phyloP scores from a whole-genome alignment of 805 yeast species.

The Candida ortonii region DNA sequence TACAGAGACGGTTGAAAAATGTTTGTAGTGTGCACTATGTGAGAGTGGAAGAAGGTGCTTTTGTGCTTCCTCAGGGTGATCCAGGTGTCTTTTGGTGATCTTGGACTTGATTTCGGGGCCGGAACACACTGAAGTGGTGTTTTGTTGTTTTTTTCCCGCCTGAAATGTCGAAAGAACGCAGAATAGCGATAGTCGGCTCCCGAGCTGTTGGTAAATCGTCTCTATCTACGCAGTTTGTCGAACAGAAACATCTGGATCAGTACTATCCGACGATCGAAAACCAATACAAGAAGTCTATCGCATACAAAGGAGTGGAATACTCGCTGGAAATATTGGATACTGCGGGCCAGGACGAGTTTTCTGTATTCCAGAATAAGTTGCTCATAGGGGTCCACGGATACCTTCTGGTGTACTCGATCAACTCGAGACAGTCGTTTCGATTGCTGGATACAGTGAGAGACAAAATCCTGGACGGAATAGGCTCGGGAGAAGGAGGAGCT shows the following conservation, averaged over 20 bases:
- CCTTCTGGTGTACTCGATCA: conserved; percentile 76
- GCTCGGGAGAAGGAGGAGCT: conserved; percentile 42
- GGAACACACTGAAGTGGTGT: too few relatives aligned
- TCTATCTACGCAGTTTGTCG: conserved; percentile 78
- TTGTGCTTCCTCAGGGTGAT: too few relatives aligned
- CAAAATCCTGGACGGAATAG: conserved; percentile 70
- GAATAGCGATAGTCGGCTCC: conserved; percentile 83
- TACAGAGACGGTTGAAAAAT: too few relatives aligned
- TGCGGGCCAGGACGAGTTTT: conserved; percentile 90
- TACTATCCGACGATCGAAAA: conserved; percentile 92
- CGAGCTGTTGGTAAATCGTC: conserved; percentile 88
- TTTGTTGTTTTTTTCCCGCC: too few relatives aligned
- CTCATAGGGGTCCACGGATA: conserved; percentile 83
- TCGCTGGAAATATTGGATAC: conserved; percentile 85
- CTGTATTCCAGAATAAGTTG: conserved; percentile 74
- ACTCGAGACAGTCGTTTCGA: conserved; percentile 74
- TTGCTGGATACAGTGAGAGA: conserved; percentile 74
- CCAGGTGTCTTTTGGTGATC: too few relatives aligned
- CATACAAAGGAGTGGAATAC: conserved; percentile 69
- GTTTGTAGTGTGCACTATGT: too few relatives aligned
- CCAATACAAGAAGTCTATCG: conserved; percentile 69
- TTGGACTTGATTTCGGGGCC: too few relatives aligned
- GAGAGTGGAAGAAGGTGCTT: too few relatives aligned
- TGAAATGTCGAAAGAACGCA: conserved; percentile 53
- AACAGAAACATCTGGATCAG: conserved; percentile 82